Base-by-base conservation (phyloP, 176 grass and related monocot species). In the Microstegium vimineum region DNA sequence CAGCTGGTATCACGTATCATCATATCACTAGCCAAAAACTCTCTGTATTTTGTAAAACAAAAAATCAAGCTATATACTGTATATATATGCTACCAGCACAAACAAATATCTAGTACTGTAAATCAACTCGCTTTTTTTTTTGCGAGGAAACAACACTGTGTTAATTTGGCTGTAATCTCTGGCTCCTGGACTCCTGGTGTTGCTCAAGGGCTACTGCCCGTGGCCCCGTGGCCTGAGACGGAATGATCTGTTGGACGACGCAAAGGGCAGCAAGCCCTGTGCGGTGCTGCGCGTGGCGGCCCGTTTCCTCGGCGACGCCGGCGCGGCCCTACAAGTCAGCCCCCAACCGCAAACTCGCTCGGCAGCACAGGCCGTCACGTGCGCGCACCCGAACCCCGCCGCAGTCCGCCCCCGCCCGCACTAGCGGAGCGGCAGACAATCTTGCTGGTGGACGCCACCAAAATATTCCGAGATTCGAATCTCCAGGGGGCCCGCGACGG, bases 171-270 rank as follows among this genome's bases (percentile, higher is more conserved):
- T 47, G 5, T 28, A 27, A 57, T 42, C 27, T 36, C 17, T 75
- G 87, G 64, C 87, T 85, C 71, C 54, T 89, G 71, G 36, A n/a
- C n/a, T n/a, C n/a, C n/a, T n/a, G n/a, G n/a, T n/a, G 77, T 1
- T 4, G 31, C 54, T 36, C 64, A 89, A 81, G 30, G 30, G 87
- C 71, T 81, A 33, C 30, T 52, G 52, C n/a, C n/a, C n/a, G n/a
- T n/a, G n/a, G n/a, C n/a, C n/a, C n/a, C n/a, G n/a, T n/a, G n/a
- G n/a, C n/a, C n/a, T n/a, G n/a, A n/a, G n/a, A n/a, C n/a, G n/a
- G n/a, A n/a, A n/a, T n/a, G n/a, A n/a, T n/a, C n/a, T n/a, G n/a
- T 46, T 35, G 71, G 40, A 20, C 8, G 15, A 4, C 46, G n/a
- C 47, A 51, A 80, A 8, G 87, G 76, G 82, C n/a, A n/a, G 67